Evolutionary conservation across 2,329 filamentous ascomycete species (phyloP), one percentile per base, ranked within the genome.

Genomic region (Zasmidium citrigriseum): DNA sequence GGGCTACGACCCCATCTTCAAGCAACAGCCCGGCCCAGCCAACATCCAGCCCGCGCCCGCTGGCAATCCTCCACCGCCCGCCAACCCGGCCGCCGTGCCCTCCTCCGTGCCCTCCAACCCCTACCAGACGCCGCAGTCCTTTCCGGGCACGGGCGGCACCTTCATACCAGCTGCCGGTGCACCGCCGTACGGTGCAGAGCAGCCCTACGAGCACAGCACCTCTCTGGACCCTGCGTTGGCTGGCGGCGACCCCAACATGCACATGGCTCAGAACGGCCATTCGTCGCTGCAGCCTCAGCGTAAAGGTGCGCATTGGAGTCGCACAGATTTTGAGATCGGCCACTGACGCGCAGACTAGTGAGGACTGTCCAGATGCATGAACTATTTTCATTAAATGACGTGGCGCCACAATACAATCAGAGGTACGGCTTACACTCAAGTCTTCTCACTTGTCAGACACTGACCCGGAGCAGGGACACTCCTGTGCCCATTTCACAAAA

Each of bases 1-100:
- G 50, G 90, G 90, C 55, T 95, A 95, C 83, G 90, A 95, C 70
- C 90, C 90, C 38, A 90, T 93, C 70, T 95, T 93, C 79, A 90
- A 91, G 76, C 84, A 88, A 63, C 86, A 88, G 68, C 78, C 83
- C 47, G 85, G 86, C 54, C 89, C 89, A 25, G 83, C 89, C 49
- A 84, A 86, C 63, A 89, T 91, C 62, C 90, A 93, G 73, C 84
- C 89, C 20, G 86, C 86, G 12, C 85, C 87, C 46, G 50, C 46
- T 20, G 57, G 47, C 48, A 61, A 57, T 54, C 50, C 55, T 46
- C 46, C 53, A 58, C 64, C 73, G 4, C 65, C 72, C 14, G 20
- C 55, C 18, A 53, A 56, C 16, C 34, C 50, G 27, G 41, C 24
- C 46, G 54, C 51, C 24, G 16, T 52, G 16, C 29, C 54, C 34